phyloP scores from a whole-genome alignment of 495 filamentous ascomycete genomes.

The Daldinia vernicosa region DNA sequence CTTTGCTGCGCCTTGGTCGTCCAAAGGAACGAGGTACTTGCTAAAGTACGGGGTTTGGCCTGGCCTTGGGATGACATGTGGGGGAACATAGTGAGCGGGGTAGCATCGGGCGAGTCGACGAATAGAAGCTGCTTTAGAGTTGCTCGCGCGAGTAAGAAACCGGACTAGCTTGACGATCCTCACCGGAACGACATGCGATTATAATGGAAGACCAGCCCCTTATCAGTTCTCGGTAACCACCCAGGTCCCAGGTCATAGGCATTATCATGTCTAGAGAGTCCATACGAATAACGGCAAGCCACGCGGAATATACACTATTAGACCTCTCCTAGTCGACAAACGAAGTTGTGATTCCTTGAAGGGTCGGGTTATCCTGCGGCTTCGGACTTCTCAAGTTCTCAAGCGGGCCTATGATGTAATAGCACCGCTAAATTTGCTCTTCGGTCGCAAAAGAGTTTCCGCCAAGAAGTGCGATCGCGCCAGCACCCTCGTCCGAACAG shows the following conservation, averaged over 20 bases:
- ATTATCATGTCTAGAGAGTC: not conserved
- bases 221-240: slow-evolving; percentile 10
- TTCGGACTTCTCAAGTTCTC: slow-evolving; percentile 2
- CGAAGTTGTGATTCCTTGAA: not conserved
- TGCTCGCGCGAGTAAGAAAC: slow-evolving; percentile 34
- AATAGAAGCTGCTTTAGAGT: slow-evolving; percentile 38
- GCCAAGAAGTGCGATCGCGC: slow-evolving; percentile 15
- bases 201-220: slow-evolving; percentile 19
- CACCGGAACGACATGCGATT: slow-evolving; percentile 38
- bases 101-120: slow-evolving; percentile 31
- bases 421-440: slow-evolving; percentile 18
- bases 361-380: not conserved
- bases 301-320: not conserved
- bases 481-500: not conserved
- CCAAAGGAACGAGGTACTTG: slow-evolving; percentile 19
- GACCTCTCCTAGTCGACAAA: not conserved
- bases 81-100: slow-evolving; percentile 41
- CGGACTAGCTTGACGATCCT: slow-evolving; percentile 41
- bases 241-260: not conserved
- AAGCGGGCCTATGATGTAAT: slow-evolving; percentile 26
- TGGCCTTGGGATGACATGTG: slow-evolving; percentile 17
- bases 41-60: slow-evolving; percentile 28
- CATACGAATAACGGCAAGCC: not conserved
- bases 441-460: slow-evolving; percentile 2
- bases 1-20: slow-evolving; percentile 33